Evolutionary conservation across 106 monocot species (phyloP).

Genomic region (Acorus gramineus): DNA sequence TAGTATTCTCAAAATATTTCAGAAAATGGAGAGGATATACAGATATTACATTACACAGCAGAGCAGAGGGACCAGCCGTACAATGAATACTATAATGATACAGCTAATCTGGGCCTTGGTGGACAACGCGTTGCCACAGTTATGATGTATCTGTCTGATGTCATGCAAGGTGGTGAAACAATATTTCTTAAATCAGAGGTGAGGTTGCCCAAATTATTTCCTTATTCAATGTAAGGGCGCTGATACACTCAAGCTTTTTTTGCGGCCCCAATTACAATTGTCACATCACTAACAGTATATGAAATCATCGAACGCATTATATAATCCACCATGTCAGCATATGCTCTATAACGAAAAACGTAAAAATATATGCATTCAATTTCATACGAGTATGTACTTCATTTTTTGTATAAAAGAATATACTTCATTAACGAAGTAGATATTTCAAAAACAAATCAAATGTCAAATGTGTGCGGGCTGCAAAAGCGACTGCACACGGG

Average conservation of each 20-base stretch:
- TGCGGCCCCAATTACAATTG: background rate
- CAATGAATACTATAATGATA: slow-evolving; percentile 14
- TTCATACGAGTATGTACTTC: no score
- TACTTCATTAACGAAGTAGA: no score
- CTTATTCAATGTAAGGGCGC: background rate
- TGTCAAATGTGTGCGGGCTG: no score
- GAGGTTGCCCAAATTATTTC: background rate
- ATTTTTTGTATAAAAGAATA: no score
- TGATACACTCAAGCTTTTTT: background rate
- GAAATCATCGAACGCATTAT: no score
- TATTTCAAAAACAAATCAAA: no score
- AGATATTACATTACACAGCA: slow-evolving; percentile 21
- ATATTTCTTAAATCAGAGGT: slow-evolving; percentile 58
- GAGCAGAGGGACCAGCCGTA: slow-evolving; percentile 18
- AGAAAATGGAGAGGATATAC: slow-evolving; percentile 57
- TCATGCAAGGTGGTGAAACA: slow-evolving; percentile 52
- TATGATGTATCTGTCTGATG: slow-evolving; percentile 48
- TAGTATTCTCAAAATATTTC: background rate
- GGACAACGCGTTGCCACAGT: slow-evolving; percentile 34
- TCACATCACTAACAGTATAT: no score
- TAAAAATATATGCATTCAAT: no score
- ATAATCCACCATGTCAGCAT: no score
- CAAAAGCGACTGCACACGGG: no score
- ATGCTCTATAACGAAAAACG: no score
- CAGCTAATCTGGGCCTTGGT: slow-evolving; percentile 10